Percentiles rank a stretch among this genome's conserved stretches.
These are phyloP conservation scores for Solanum virginianum DNA, from an alignment of 257 asterid species.

Conservation along the genomic window DNA sequence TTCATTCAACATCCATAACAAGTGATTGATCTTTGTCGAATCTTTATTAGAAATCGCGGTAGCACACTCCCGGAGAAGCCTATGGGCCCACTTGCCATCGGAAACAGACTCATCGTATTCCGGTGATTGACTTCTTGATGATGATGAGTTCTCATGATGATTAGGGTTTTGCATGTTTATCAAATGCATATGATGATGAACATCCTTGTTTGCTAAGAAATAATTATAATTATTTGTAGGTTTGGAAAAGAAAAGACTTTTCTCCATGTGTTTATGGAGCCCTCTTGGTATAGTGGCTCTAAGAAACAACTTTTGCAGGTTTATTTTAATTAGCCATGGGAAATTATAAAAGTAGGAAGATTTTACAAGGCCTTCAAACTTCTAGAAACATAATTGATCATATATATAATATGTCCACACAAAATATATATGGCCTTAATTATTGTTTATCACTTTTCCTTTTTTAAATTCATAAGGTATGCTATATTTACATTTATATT, in stretches of 20 bases:
- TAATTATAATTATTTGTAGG: conserved; percentile 7
- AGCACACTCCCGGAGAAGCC: conserved; percentile 64
- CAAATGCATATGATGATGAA: conserved; percentile 17
- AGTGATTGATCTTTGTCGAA: conserved; percentile 56
- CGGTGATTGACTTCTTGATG: conserved; percentile 20
- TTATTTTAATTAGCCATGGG: conserved; percentile 8
- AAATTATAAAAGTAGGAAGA: neutral
- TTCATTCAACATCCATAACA: conserved; percentile 87
- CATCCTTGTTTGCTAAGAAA: neutral
- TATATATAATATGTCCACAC: neutral
- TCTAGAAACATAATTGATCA: neutral
- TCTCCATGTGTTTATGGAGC: conserved; percentile 34
- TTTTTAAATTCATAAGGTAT: neutral
- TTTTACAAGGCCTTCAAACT: neutral
- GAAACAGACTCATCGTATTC: conserved; percentile 16
- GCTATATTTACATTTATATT: neutral
- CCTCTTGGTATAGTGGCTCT: neutral
- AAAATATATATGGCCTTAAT: neutral
- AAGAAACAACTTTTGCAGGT: conserved; percentile 6
- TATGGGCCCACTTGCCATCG: conserved; percentile 50
- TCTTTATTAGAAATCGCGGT: conserved; percentile 53
- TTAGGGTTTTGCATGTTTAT: conserved; percentile 7
- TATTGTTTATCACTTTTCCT: neutral
- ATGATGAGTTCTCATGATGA: conserved; percentile 9
- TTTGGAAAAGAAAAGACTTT: conserved; percentile 27